These are phyloP conservation scores for Plantago major DNA, from an alignment of 257 asterid genomes.

Conservation along the genomic window DNA sequence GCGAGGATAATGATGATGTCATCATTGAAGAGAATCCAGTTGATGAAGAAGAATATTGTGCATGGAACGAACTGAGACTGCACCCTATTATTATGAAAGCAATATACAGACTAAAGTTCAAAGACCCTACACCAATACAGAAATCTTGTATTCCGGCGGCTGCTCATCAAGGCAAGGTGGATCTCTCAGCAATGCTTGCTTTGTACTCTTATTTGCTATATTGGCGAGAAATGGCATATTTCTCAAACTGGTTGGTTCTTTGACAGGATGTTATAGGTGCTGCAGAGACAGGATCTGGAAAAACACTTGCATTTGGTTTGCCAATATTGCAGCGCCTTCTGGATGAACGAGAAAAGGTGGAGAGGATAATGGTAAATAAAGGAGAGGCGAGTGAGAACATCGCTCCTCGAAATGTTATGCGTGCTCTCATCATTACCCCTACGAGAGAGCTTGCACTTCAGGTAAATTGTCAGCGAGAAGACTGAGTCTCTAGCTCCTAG, in stretches of 20 bases:
- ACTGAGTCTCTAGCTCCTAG: background rate
- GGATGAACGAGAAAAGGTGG: conserved; percentile 78
- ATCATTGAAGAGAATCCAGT: conserved; percentile 43
- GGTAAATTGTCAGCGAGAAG: conserved; percentile 39
- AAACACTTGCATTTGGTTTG: conserved; percentile 96
- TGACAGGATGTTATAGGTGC: conserved; percentile 97
- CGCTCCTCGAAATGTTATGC: conserved; percentile 52
- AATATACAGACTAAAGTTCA: conserved; percentile 68
- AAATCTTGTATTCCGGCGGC: conserved; percentile 91
- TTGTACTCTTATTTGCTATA: background rate
- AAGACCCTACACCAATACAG: conserved; percentile 92
- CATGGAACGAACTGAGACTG: conserved; percentile 91
- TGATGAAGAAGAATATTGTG: conserved; percentile 68
- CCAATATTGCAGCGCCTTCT: conserved; percentile 93
- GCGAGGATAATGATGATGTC: conserved; percentile 25
- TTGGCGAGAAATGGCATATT: conserved; percentile 16
- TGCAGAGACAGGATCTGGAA: conserved; percentile 99
- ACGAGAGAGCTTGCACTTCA: conserved; percentile 98
- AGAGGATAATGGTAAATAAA: conserved; percentile 40
- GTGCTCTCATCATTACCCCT: conserved; percentile 90
- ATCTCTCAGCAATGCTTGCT: conserved; percentile 15
- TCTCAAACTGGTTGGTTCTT: conserved; percentile 26
- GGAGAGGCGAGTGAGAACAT: conserved; percentile 57
- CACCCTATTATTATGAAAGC: conserved; percentile 87
- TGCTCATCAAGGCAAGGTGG: conserved; percentile 98